phyloP scores from a whole-genome alignment of 495 filamentous ascomycete genomes.

The Aspergillus avenaceus region DNA sequence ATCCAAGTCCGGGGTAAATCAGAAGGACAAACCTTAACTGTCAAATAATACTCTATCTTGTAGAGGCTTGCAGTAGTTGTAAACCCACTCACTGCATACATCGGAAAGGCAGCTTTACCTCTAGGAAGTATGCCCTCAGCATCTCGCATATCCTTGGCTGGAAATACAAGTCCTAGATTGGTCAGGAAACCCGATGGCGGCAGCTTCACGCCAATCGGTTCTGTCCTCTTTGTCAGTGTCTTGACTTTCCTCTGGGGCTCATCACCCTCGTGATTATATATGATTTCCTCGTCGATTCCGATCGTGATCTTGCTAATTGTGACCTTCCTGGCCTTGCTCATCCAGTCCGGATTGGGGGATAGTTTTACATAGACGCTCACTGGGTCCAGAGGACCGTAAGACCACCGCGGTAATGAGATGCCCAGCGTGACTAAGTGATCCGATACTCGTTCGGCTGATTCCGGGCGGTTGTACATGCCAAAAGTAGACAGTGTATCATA shows the following conservation, averaged over 20 bases:
- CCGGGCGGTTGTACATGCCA: conserved; percentile 98
- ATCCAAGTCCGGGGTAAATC: neutral
- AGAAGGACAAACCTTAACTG: conserved; percentile 69
- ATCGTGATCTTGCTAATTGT: conserved; percentile 93
- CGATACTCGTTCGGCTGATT: conserved; percentile 74
- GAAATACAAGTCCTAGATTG: conserved; percentile 86
- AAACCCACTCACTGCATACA: conserved; percentile 83
- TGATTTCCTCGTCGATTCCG: conserved; percentile 93
- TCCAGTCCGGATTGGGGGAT: conserved; percentile 86
- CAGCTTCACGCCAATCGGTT: conserved; percentile 73
- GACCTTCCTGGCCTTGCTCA: conserved; percentile 83
- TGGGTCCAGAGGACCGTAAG: conserved; percentile 91
- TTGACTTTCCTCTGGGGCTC: conserved; percentile 91
- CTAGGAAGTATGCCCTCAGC: conserved; percentile 82
- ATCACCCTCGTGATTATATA: conserved; percentile 97
- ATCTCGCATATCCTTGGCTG: conserved; percentile 84
- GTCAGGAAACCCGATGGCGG: conserved; percentile 87
- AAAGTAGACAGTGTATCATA: conserved; percentile 98
- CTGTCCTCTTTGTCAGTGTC: conserved; percentile 76
- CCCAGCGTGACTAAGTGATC: conserved; percentile 91
- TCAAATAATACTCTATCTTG: conserved; percentile 96
- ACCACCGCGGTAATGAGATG: conserved; percentile 91
- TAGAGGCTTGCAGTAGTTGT: conserved; percentile 92
- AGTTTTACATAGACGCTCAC: conserved; percentile 94
- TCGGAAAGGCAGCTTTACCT: conserved; percentile 81